Base-by-base conservation (phyloP, 257 asterid species). In the Fraxinus excelsior region DNA sequence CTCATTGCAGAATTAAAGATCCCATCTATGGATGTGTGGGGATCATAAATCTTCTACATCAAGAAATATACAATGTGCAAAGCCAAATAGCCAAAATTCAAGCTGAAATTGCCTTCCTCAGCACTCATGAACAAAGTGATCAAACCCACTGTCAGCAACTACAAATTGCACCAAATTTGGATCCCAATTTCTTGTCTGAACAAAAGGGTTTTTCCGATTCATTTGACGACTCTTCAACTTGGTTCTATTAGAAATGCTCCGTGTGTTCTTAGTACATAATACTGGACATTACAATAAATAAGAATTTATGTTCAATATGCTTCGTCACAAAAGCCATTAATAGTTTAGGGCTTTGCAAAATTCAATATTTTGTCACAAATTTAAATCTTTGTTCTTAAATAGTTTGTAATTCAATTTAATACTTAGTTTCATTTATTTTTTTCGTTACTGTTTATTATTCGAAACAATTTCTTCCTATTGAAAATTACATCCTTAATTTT, bases 21-120 rank as follows among this genome's bases (percentile, higher is more conserved):
- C 96, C 93, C 0, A 89, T 88, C 4, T 86, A 90, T 5, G 96
- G 96, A 0, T 84, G 94, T 38, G 97, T 86, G 0, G 96, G 96
- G 12, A 73, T 81, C 31, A 81, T 92, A 12, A 81, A 84, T 26
- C 11, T 64, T 5, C 74, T 93, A 49, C 73, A 80, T 18, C 88
- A 90, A 42, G 88, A 93, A 73, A 86, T 91, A 64, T 12, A 82
- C 5, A 68, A 51, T 5, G 83, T 85, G 7, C 83, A 89, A 19
- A 70, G 78, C 23, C 85, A 92, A 58, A 75, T 92, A 11, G 91
- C 92, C 9, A 83, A 77, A n/a, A 71, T 84, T 49, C 87, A 82
- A 74, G 92, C 91, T 1, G 83, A 91, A 67, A 84, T 91, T 71
- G 80, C 75, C 40, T 69, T 80, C 1, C 42, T 23, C 10, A 14